Base-by-base conservation (phyloP, 1,139 yeast species). In the Blastobotrys illinoisensis region DNA sequence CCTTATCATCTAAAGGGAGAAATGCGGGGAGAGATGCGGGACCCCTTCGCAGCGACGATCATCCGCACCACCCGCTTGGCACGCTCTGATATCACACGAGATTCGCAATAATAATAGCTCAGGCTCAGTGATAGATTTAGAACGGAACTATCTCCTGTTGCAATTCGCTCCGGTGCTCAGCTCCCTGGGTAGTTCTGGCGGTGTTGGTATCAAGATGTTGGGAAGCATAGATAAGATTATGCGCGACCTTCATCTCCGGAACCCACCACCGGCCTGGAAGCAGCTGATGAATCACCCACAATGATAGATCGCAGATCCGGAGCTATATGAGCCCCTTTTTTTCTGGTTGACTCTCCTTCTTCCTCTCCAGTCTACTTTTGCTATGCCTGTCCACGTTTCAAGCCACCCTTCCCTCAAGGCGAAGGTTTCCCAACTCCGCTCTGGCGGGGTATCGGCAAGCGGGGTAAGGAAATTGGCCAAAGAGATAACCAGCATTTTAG, bases 351-450 rank as follows among this genome's bases (percentile, higher is more conserved):
- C 21, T 18, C 18, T 18, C 40, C 9, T n/a, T 5, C 48, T 18
- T 32, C n/a, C 23, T 47, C 1, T 26, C 18, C 48, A 26, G 21
- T 14, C 11, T 16, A 26, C 43, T 23, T 24, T 20, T 5, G 32
- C 16, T 6, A 11, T 49, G n/a, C 64, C 62, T 52, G 63, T 69
- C 28, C 59, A 58, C 54, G 59, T 58, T 20, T 66, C 70, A 3
- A 46, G 58, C 20, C 71, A 69, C 53, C 70, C 73, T 3, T 61
- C 66, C 16, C 56, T 69, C 32, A 54, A 60, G 54, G 57, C 65
- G 47, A 67, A 68, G 51, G 49, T 69, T 28, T 66, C 70, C 2
- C 64, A 61, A 55, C 62, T 69, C 46, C 67, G 73, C 20, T 43
- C 54, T 44, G 54, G 65, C 19, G 61, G 62, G 14, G 52, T 61